Conservation (phyloP, 2,329 filamentous ascomycete species). For the Fusarium humuli region DNA sequence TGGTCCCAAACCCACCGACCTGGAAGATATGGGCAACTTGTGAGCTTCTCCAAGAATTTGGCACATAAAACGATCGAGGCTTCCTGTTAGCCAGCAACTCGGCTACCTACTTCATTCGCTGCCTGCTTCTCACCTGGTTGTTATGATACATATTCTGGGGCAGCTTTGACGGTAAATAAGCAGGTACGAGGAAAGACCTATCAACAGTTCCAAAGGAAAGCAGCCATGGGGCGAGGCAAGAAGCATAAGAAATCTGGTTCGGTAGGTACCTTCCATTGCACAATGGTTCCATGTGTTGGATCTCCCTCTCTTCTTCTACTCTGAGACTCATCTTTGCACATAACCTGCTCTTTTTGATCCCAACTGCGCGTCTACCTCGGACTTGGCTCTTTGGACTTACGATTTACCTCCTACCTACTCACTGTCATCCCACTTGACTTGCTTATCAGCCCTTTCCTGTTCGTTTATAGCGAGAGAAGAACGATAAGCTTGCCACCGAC, state of each 20-base stretch:
- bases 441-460: conserved; percentile 46
- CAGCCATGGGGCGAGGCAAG: conserved; percentile 40
- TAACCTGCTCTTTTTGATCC: conserved; percentile 43
- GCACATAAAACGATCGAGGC: not conserved
- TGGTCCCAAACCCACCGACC: not conserved
- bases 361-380: conserved; percentile 35
- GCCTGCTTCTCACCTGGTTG: not conserved
- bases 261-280: conserved; percentile 33
- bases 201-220: conserved; percentile 2
- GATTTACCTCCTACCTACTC: conserved; percentile 20
- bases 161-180: not conserved
- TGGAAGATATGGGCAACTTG: not conserved
- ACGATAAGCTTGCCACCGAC: not conserved
- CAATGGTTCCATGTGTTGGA: conserved; percentile 7
- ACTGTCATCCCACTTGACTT: conserved; percentile 26
- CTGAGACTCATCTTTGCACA: conserved; percentile 24
- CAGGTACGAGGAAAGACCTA: not conserved
- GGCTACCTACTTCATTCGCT: not conserved
- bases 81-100: not conserved
- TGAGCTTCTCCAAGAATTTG: not conserved
- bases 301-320: conserved; percentile 34
- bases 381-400: conserved; percentile 18
- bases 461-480: conserved; percentile 17
- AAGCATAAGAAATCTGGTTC: conserved; percentile 22
- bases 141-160: not conserved